A percentile compares a stretch with the other conserved stretches of the same genome.
Evolutionary conservation across 2,329 filamentous ascomycete species (phyloP).

Genomic region (Aspergillus bombycis): DNA sequence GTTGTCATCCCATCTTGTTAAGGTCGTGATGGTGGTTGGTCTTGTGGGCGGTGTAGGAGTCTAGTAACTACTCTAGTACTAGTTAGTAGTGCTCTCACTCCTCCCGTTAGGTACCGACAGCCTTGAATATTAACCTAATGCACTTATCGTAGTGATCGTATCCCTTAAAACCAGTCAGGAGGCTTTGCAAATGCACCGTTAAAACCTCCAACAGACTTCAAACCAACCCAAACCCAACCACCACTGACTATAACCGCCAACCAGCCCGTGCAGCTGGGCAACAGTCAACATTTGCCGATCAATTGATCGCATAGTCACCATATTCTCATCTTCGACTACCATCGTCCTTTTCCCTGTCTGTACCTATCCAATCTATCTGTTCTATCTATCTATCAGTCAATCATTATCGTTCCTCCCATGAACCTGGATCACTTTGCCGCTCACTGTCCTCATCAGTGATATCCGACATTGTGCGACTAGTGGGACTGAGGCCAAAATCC

Average conservation of each 20-base stretch:
- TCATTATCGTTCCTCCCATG: background rate
- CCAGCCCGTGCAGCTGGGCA: conserved; percentile 2
- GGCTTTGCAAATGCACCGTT: background rate
- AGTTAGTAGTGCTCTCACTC: background rate
- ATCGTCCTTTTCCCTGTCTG: background rate
- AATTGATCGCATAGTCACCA: background rate
- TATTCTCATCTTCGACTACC: background rate
- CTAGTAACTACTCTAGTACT: too few relatives aligned
- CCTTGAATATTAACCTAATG: background rate
- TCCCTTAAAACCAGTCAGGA: background rate
- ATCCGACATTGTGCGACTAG: conserved; percentile 12
- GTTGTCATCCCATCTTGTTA: background rate
- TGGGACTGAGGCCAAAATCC: conserved; percentile 16
- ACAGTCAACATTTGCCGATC: background rate
- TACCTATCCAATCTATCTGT: background rate
- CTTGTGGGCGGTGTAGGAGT: conserved; percentile 4
- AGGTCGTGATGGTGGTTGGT: background rate
- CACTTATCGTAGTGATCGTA: background rate
- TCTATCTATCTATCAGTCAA: background rate
- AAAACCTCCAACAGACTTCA: background rate
- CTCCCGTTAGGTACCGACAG: background rate
- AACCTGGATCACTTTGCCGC: conserved; percentile 2
- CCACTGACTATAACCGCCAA: background rate
- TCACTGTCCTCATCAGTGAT: conserved; percentile 5
- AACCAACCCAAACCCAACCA: conserved; percentile 4